phyloP scores from a whole-genome alignment of 352 stramenopile genomes.

The Achlya hypogyna region DNA sequence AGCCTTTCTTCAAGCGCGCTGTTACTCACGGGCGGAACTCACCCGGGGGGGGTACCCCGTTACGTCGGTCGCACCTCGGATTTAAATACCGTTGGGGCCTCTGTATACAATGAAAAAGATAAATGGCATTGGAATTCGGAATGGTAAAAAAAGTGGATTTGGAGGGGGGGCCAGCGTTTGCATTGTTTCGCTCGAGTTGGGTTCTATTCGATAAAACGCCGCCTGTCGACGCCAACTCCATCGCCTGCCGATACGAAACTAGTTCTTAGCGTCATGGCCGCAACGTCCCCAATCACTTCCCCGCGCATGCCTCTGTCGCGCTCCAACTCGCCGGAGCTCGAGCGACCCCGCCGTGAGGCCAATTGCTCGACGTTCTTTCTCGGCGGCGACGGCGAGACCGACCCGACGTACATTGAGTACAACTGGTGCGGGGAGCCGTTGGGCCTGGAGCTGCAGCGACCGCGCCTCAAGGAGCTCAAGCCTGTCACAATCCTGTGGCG shows the following conservation, averaged over 20 bases:
- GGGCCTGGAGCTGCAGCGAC: slow-evolving; percentile 13
- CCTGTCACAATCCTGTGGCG: slow-evolving; percentile 9
- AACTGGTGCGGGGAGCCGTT: slow-evolving; percentile 16
- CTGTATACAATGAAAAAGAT: neutral
- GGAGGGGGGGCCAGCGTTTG: too few relatives aligned
- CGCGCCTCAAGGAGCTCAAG: neutral
- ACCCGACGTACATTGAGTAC: slow-evolving; percentile 6
- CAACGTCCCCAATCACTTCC: neutral
- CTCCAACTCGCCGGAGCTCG: slow-evolving; percentile 1
- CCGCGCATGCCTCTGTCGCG: slow-evolving; percentile 1
- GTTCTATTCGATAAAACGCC: neutral
- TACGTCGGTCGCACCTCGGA: neutral
- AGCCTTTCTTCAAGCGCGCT: neutral
- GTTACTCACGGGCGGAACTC: neutral
- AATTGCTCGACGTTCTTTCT: slow-evolving; percentile 21
- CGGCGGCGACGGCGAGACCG: neutral
- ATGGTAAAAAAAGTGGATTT: too few relatives aligned
- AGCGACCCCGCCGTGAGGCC: neutral
- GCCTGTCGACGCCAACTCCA: neutral
- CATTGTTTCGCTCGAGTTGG: too few relatives aligned
- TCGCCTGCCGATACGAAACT: too few relatives aligned
- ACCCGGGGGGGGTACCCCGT: neutral
- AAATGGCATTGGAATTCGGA: too few relatives aligned
- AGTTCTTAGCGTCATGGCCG: too few relatives aligned
- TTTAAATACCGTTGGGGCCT: neutral